Conservation (phyloP, 176 grass and related monocot species). For the Tillandsia leiboldiana region DNA sequence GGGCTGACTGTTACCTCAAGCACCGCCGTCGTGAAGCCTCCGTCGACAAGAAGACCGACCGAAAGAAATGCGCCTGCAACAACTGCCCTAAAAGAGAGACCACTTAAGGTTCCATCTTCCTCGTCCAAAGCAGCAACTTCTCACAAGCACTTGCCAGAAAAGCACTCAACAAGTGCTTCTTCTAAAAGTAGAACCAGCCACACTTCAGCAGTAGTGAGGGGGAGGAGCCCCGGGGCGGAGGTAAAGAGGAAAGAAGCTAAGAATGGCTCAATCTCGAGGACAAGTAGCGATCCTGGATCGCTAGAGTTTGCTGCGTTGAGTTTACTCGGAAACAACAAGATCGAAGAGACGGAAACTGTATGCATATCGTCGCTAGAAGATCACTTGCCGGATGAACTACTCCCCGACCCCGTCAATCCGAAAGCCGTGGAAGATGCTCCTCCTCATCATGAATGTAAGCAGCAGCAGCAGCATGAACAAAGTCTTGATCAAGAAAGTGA, state of each 20-base stretch:
- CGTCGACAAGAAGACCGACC: too few relatives aligned
- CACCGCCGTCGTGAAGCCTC: too few relatives aligned
- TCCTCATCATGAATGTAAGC: not conserved
- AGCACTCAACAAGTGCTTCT: not conserved
- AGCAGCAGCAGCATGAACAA: constrained; percentile 5
- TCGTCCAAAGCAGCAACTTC: too few relatives aligned
- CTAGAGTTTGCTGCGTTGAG: not conserved
- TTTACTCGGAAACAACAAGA: constrained; percentile 1
- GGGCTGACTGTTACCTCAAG: too few relatives aligned
- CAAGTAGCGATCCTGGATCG: not conserved
- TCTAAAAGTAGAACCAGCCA: not conserved
- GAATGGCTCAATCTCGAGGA: not conserved
- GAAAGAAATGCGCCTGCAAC: too few relatives aligned
- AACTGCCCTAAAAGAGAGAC: too few relatives aligned
- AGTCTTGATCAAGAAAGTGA: not conserved
- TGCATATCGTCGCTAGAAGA: constrained; percentile 24
- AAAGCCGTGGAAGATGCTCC: constrained; percentile 2
- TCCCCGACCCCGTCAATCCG: constrained; percentile 17
- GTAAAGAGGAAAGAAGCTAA: not conserved
- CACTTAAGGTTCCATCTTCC: too few relatives aligned
- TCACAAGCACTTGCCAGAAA: not conserved
- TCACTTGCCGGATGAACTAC: constrained; percentile 13
- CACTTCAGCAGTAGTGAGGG: not conserved
- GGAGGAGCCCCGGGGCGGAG: not conserved
- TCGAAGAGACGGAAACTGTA: constrained; percentile 14